These are phyloP conservation scores for Dioscorea zingiberensis DNA, from an alignment of 106 monocot genomes.

Conservation along the genomic window DNA sequence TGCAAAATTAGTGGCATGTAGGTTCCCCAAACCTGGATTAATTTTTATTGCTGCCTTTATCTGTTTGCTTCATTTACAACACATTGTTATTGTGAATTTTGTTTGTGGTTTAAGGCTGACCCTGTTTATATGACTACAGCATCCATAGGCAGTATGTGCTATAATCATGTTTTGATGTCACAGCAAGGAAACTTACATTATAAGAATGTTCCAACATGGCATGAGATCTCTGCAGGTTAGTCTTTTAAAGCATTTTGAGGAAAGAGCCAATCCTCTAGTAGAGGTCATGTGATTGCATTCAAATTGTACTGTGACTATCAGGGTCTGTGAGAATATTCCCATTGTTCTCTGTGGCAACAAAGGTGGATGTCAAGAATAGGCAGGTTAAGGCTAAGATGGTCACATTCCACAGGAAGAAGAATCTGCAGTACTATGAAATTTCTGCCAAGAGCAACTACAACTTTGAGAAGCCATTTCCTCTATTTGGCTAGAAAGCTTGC, in stretches of 20 bases:
- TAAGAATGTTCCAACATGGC: conserved; percentile 83
- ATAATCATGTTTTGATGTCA: conserved; percentile 79
- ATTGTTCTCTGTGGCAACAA: conserved; percentile 87
- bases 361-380: conserved; percentile 90
- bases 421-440: conserved; percentile 88
- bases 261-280: too few relatives aligned
- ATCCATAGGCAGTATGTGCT: conserved; percentile 73
- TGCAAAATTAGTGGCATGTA: too few relatives aligned
- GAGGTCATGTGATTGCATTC: too few relatives aligned
- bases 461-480: conserved; percentile 90
- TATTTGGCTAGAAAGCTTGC: conserved; percentile 87
- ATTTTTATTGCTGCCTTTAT: too few relatives aligned
- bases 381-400: conserved; percentile 85
- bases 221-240: conserved; percentile 74
- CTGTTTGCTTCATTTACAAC: too few relatives aligned
- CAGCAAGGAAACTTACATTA: conserved; percentile 64
- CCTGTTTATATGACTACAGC: conserved; percentile 13
- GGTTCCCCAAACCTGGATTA: too few relatives aligned
- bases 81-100: too few relatives aligned
- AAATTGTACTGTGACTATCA: conserved; percentile 2
- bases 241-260: background rate
- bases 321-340: conserved; percentile 86
- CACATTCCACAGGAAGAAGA: conserved; percentile 86
- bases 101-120: too few relatives aligned
- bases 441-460: conserved; percentile 97